phyloP scores from a whole-genome alignment of 2,329 filamentous ascomycete genomes.

The Penicillium hordei region DNA sequence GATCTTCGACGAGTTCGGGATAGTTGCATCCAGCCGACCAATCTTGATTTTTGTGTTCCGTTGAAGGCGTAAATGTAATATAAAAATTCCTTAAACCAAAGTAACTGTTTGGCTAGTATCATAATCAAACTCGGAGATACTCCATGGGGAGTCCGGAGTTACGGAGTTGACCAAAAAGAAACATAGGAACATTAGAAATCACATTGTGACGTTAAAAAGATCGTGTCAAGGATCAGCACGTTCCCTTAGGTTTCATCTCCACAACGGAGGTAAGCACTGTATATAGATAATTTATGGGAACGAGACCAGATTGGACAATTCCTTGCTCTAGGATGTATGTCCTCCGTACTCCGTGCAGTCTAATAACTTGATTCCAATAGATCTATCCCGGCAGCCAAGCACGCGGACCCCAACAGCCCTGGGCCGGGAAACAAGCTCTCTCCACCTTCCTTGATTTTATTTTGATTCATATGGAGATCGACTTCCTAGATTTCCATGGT shows the following conservation, averaged over 20 bases:
- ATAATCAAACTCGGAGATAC: background rate
- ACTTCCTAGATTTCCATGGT: background rate
- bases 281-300: background rate
- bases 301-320: background rate
- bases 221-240: background rate
- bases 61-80: background rate
- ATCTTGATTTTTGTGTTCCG: background rate
- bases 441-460: constrained; percentile 2
- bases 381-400: constrained; percentile 1
- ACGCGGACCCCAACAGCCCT: background rate
- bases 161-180: background rate
- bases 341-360: background rate
- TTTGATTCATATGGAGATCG: background rate
- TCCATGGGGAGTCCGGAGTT: background rate
- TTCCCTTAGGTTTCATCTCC: background rate
- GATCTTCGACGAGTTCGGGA: constrained; percentile 2
- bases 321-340: background rate
- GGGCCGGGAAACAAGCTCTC: constrained; percentile 3
- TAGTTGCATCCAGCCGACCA: background rate
- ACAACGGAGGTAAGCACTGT: constrained; percentile 8
- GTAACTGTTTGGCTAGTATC: background rate
- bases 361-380: background rate
- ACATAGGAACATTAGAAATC: background rate
- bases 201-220: background rate
- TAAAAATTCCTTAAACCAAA: background rate